These are phyloP conservation scores for Suillus placidus DNA, from an alignment of 768 basidiomycete species.

Conservation along the genomic window DNA sequence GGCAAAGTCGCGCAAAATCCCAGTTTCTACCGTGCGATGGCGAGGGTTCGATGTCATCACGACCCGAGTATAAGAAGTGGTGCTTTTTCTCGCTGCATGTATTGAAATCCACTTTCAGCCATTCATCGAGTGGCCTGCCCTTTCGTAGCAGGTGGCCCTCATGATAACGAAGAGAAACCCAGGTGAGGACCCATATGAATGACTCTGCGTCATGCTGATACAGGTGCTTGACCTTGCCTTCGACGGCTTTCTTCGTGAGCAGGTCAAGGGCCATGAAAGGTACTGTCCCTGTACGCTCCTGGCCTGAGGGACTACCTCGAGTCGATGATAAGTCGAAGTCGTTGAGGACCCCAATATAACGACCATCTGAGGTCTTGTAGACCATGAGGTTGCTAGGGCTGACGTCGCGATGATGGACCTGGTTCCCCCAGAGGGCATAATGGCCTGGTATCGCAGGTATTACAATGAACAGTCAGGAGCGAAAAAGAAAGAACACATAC, in stretches of 20 bases:
- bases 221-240: slow-evolving; percentile 4
- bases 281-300: slow-evolving; percentile 14
- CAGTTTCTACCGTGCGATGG: background rate
- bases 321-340: slow-evolving; percentile 13
- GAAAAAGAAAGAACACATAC: slow-evolving; percentile 3
- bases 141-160: background rate
- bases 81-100: no score
- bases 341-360: slow-evolving; percentile 15
- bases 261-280: slow-evolving; percentile 17
- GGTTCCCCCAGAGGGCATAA: slow-evolving; percentile 4
- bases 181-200: slow-evolving; percentile 2
- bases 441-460: slow-evolving; percentile 8
- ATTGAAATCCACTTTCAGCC: background rate
- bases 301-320: background rate
- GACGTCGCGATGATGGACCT: slow-evolving; percentile 12
- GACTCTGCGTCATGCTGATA: slow-evolving; percentile 3
- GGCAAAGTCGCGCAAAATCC: background rate
- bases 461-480: background rate
- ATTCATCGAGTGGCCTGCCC: background rate
- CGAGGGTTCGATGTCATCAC: background rate
- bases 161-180: background rate
- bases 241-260: background rate
- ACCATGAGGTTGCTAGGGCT: slow-evolving; percentile 17
- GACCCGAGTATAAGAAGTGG: background rate
- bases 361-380: background rate